These are phyloP conservation scores for Sporisorium reilianum DNA, from an alignment of 1,284 basidiomycete species.

Conservation along the genomic window DNA sequence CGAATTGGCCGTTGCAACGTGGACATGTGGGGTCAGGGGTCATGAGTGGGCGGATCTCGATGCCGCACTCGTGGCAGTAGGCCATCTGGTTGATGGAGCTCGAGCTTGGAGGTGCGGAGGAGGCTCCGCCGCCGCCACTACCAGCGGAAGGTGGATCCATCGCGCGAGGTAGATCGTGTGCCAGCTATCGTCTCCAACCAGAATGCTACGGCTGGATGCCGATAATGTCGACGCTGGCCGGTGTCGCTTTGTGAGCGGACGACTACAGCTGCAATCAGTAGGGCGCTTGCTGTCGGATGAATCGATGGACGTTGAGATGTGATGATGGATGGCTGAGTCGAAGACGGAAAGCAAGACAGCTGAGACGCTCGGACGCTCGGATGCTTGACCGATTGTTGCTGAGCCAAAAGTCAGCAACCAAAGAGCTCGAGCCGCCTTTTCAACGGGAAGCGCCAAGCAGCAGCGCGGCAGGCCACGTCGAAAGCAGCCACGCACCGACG, in stretches of 20 bases:
- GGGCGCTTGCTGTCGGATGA: neutral
- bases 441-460: neutral
- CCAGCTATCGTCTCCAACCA: neutral
- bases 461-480: neutral
- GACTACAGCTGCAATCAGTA: neutral
- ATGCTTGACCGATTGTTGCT: no score
- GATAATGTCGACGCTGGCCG: neutral
- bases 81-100: conserved; percentile 47
- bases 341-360: neutral
- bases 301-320: neutral
- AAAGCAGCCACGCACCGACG: conserved; percentile 13
- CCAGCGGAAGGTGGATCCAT: conserved; percentile 28
- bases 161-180: neutral
- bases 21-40: conserved; percentile 59
- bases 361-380: neutral
- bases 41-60: conserved; percentile 59
- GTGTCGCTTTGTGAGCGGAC: neutral
- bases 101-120: conserved; percentile 5
- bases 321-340: neutral
- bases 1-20: conserved; percentile 58
- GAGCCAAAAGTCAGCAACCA: no score
- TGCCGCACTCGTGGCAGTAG: conserved; percentile 59
- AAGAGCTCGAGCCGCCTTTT: neutral
- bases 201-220: neutral
- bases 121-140: conserved; percentile 3